phyloP scores from a whole-genome alignment of 805 yeast species.

The Suhomyces emberorum region DNA sequence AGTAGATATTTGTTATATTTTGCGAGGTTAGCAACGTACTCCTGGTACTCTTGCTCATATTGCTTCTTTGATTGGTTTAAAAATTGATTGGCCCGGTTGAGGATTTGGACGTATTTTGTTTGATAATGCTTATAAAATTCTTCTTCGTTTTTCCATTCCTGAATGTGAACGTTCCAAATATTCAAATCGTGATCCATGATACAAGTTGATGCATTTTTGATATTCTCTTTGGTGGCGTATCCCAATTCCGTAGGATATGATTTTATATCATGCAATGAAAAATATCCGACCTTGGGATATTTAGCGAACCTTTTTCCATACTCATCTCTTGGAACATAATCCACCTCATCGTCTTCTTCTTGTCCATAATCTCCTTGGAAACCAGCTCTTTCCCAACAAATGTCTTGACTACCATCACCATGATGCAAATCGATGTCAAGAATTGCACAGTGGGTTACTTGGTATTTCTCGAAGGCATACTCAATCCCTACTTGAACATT shows the following conservation, averaged over 20 bases:
- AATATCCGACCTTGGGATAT: slow-evolving; percentile 71
- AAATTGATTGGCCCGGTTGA: slow-evolving; percentile 66
- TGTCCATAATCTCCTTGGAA: slow-evolving; percentile 47
- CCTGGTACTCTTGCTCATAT: slow-evolving; percentile 34
- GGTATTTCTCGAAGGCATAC: slow-evolving; percentile 61
- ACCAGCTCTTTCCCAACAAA: slow-evolving; percentile 77
- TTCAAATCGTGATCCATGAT: slow-evolving; percentile 72
- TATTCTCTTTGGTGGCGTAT: slow-evolving; percentile 65
- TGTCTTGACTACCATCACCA: slow-evolving; percentile 87
- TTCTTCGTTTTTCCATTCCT: slow-evolving; percentile 58
- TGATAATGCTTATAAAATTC: slow-evolving; percentile 65
- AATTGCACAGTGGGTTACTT: slow-evolving; percentile 76
- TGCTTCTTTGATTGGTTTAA: slow-evolving; percentile 47
- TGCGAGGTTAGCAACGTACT: slow-evolving; percentile 22
- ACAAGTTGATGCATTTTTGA: slow-evolving; percentile 77
- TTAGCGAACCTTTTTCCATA: slow-evolving; percentile 44
- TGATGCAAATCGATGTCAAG: slow-evolving; percentile 83
- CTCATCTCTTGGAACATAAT: slow-evolving; percentile 40
- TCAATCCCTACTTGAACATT: slow-evolving; percentile 80
- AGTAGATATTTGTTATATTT: slow-evolving; percentile 30
- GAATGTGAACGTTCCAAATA: slow-evolving; percentile 81
- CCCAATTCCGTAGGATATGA: slow-evolving; percentile 84
- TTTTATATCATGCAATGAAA: slow-evolving; percentile 80
- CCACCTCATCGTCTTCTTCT: slow-evolving; percentile 43
- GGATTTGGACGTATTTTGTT: slow-evolving; percentile 55